Evolutionary conservation across 176 grass and related monocot genomes (phyloP).

Genomic region (Oryza meridionalis): DNA sequence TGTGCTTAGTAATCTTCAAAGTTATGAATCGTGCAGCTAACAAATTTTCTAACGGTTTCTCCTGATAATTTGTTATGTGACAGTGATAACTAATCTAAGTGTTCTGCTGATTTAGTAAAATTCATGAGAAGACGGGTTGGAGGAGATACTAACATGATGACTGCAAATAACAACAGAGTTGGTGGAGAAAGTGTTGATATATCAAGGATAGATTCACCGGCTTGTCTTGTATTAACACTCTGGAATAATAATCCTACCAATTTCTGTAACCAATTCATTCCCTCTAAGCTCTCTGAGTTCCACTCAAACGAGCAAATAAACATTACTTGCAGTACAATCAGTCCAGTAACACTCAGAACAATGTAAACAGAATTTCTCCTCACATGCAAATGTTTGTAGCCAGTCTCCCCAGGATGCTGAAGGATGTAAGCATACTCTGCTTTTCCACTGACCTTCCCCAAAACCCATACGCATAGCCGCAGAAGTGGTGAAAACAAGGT

Average conservation of each 20-base stretch:
- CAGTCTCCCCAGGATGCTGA: conserved; percentile 30
- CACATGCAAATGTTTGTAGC: conserved; percentile 32
- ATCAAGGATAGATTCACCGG: conserved; percentile 52
- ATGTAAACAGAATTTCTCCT: conserved; percentile 17
- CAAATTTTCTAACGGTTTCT: neutral
- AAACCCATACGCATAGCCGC: conserved; percentile 45
- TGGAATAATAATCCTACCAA: conserved; percentile 49
- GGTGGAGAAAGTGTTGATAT: conserved; percentile 49
- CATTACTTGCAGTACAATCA: conserved; percentile 35
- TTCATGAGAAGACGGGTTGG: neutral
- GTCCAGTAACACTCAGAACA: conserved; percentile 32
- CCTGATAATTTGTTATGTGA: neutral
- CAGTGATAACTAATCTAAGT: conserved; percentile 4
- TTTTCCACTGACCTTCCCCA: conserved; percentile 28
- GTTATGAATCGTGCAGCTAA: neutral
- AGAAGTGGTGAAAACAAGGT: conserved; percentile 60
- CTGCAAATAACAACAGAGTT: conserved; percentile 55
- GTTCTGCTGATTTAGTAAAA: neutral
- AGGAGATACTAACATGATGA: conserved; percentile 65
- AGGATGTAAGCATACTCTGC: conserved; percentile 49
- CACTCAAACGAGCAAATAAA: conserved; percentile 56
- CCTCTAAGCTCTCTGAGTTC: conserved; percentile 40
- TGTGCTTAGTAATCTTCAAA: neutral
- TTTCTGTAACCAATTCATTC: conserved; percentile 54
- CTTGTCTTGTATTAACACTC: conserved; percentile 52